Evolutionary conservation across 371 early-diverging fungal species (phyloP), one percentile per base, ranked within the genome.

Genomic region (Cladochytrium tenue): DNA sequence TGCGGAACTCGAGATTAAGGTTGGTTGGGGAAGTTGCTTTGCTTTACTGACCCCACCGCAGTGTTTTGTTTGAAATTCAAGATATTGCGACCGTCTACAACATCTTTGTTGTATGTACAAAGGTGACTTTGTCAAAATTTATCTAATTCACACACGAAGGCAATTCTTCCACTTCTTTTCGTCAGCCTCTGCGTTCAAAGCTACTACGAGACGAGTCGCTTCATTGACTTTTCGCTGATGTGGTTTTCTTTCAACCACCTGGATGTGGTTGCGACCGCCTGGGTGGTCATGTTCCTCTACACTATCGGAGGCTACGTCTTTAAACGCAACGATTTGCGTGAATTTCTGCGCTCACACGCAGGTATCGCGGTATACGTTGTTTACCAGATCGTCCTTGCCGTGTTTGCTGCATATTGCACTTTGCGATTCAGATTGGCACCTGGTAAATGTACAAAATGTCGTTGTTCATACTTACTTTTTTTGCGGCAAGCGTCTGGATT

Each of bases 51-150:
- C n/a, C n/a, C n/a, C n/a, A n/a, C n/a, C n/a, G n/a, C n/a, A 67
- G 56, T 27, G 69, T 55, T 2, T 35, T 68, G 64, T 58, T 68
- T n/a, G 57, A 62, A 27, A 60, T 62, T 50, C 61, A 68, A 35
- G 69, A 68, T 53, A 64, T 68, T 36, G 36, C 52, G 17, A 68
- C 69, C 60, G 63, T 68, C 23, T 68, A 68, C 63, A 68, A 68
- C 56, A 68, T 68, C 30, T 68, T 68, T 57, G 69, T 68, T 32
- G 62, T 61, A 61, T 13, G n/a, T n/a, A n/a, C n/a, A n/a, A n/a
- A n/a, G n/a, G n/a, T n/a, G n/a, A n/a, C n/a, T n/a, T 26, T 50
- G 43, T 25, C 5, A 51, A 23, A 15, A 25, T 3, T 15, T 17
- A 3, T 5, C 30, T 3, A 7, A 10, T 51, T 25, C 10, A n/a